phyloP scores from a whole-genome alignment of 495 filamentous ascomycete genomes.

The Clohesyomyces aquaticus region DNA sequence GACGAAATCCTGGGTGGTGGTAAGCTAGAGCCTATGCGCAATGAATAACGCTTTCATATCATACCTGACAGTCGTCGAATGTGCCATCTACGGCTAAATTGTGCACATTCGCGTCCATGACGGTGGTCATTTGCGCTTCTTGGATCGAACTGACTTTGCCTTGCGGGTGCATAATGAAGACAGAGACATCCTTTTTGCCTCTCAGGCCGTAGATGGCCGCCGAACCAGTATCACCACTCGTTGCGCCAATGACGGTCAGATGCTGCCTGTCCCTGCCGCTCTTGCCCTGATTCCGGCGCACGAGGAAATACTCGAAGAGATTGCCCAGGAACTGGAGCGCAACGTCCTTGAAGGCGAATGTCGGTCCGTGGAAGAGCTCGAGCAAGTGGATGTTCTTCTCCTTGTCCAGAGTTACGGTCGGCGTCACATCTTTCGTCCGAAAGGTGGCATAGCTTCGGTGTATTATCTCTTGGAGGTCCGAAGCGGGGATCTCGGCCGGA shows the following conservation, averaged over 20 bases:
- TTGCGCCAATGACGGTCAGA: constrained; percentile 88
- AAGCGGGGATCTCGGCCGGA: constrained; percentile 72
- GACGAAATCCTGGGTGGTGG: constrained; percentile 71
- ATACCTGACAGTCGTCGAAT: constrained; percentile 91
- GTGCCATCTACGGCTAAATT: constrained; percentile 82
- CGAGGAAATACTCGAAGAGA: constrained; percentile 93
- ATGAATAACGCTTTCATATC: neutral
- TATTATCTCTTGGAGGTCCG: constrained; percentile 81
- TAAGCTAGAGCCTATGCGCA: neutral
- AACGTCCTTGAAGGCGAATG: constrained; percentile 91
- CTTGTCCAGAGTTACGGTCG: constrained; percentile 66
- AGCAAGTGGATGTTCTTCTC: constrained; percentile 77
- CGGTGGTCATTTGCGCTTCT: constrained; percentile 93
- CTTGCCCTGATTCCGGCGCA: constrained; percentile 78
- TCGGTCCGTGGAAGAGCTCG: constrained; percentile 97
- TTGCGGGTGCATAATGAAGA: constrained; percentile 87
- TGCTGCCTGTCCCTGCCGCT: constrained; percentile 74
- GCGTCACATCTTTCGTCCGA: constrained; percentile 72
- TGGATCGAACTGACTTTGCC: constrained; percentile 84
- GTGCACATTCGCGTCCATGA: constrained; percentile 84
- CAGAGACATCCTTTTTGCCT: constrained; percentile 94
- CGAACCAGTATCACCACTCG: constrained; percentile 91
- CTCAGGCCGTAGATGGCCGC: constrained; percentile 96
- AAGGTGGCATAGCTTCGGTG: constrained; percentile 83
- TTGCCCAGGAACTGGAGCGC: constrained; percentile 92